Base-by-base conservation (phyloP, 2,329 filamentous ascomycete species). In the Daldinia eschscholtzii region DNA sequence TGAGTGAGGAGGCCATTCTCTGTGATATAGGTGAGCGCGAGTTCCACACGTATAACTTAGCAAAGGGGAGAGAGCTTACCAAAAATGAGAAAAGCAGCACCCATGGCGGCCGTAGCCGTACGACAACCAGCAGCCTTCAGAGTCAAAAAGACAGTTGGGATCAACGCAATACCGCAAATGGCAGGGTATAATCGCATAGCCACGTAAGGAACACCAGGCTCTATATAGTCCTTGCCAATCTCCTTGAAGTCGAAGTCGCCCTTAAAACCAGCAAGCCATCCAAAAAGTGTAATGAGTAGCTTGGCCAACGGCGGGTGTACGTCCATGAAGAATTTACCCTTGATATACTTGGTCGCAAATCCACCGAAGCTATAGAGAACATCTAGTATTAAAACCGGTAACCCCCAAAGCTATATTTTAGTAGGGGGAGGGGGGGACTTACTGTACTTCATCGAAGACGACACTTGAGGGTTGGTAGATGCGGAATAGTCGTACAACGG, bases 391-490 rank as follows among this genome's bases (percentile, higher is more conserved):
- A 71, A 37, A n/a, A 39, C 48, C 30, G 28, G 39, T 53, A 4
- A 48, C 52, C 55, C 42, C 30, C 62, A 58, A 61, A 53, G 56
- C 39, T 37, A 18, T 37, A 52, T 6, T 5, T 57, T 44, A 23
- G 57, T 61, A 63, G 64, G 65, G n/a, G 55, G 35, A 7, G 10
- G 33, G 30, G 10, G 5, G 15, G 15, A 39, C 93, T 80, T 89
- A 97, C 94, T 99, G 96, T 80, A 99, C 96, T 85, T 99, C 96
- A 81, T 99, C 96, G 80, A 99, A 99, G 74, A 99, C 96, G 69
- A 99, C 96, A 77, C 94, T 98, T 77, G 90, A 92, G 64, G 96
- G 96, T 80, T 98, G 93, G 80, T 97, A 98, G 83, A 99, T 98
- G 78, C 93, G 91, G 85, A 97, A 99, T 71, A 98, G 83, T 72